Conservation (phyloP, 306 rosid species). For the Rosa lucieae region DNA sequence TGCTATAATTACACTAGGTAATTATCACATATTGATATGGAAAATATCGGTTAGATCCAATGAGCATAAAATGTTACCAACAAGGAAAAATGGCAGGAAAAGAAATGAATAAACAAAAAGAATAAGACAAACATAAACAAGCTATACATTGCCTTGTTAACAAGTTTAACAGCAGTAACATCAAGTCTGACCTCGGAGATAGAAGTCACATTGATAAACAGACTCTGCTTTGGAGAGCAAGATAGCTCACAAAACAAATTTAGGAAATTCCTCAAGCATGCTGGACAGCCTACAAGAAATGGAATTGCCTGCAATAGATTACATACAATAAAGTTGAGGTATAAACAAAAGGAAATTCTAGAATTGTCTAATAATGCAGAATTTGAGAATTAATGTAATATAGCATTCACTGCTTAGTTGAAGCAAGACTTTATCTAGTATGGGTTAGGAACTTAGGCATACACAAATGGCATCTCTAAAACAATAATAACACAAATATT, state of each 20-base stretch:
- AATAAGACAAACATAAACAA: neutral
- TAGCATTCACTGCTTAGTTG: neutral
- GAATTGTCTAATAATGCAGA: neutral
- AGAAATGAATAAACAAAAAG: neutral
- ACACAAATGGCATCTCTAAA: neutral
- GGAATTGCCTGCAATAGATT: constrained; percentile 80
- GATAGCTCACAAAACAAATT: constrained; percentile 94
- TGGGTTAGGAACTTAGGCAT: neutral
- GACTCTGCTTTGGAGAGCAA: constrained; percentile 92
- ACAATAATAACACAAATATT: neutral
- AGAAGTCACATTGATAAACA: constrained; percentile 84
- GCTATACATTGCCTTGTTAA: neutral
- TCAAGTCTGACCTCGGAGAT: constrained; percentile 59
- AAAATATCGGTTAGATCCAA: neutral
- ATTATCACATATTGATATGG: constrained; percentile 7
- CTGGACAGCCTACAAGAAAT: constrained; percentile 95
- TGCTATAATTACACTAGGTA: constrained; percentile 1
- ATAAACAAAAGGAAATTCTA: neutral
- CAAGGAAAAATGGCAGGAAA: constrained; percentile 9
- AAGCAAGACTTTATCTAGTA: neutral
- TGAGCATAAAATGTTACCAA: constrained; percentile 19
- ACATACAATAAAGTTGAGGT: constrained; percentile 7
- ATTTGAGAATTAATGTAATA: too few relatives aligned
- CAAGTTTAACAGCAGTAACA: constrained; percentile 9
- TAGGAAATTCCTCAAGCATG: constrained; percentile 94